These are phyloP conservation scores for Talaromyces albobiverticillius DNA, from an alignment of 2,329 filamentous ascomycete genomes.

Conservation along the genomic window DNA sequence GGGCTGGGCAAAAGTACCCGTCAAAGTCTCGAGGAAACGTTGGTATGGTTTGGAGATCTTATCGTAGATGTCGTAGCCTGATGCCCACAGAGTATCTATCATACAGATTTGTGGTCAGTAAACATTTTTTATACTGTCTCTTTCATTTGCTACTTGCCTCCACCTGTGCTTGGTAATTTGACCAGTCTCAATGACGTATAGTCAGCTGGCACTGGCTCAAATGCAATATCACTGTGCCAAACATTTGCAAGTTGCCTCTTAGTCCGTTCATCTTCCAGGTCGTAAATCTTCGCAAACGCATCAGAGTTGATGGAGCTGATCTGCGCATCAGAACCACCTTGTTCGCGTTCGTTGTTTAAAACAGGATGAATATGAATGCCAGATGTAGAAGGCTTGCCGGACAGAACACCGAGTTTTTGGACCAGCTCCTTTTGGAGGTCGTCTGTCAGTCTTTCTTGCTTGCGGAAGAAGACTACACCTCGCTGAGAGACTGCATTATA, in stretches of 20 bases:
- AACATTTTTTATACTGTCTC: too few species aligned
- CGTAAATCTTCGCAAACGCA: background rate
- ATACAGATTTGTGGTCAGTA: too few species aligned
- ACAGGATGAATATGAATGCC: conserved; percentile 6
- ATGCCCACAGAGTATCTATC: conserved; percentile 52
- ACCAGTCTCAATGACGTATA: conserved; percentile 54
- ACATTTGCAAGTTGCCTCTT: conserved; percentile 19
- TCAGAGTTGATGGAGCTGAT: background rate
- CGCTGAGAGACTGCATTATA: conserved; percentile 37
- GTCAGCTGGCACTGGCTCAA: conserved; percentile 53
- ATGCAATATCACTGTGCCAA: conserved; percentile 57
- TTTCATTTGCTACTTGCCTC: too few species aligned
- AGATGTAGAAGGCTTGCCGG: conserved; percentile 37
- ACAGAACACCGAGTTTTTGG: conserved; percentile 32
- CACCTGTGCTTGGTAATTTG: conserved; percentile 46
- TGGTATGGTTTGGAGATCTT: conserved; percentile 50
- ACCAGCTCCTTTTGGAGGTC: conserved; percentile 22
- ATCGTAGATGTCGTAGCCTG: conserved; percentile 56
- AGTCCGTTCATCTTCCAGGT: background rate
- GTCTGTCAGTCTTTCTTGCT: conserved; percentile 7
- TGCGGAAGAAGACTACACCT: conserved; percentile 33
- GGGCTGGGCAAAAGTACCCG: conserved; percentile 42
- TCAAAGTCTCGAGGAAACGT: conserved; percentile 49
- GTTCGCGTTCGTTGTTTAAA: background rate
- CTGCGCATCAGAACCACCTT: background rate